Evolutionary conservation across 2,329 filamentous ascomycete species (phyloP).

Genomic region (Colletotrichum liaoningense): DNA sequence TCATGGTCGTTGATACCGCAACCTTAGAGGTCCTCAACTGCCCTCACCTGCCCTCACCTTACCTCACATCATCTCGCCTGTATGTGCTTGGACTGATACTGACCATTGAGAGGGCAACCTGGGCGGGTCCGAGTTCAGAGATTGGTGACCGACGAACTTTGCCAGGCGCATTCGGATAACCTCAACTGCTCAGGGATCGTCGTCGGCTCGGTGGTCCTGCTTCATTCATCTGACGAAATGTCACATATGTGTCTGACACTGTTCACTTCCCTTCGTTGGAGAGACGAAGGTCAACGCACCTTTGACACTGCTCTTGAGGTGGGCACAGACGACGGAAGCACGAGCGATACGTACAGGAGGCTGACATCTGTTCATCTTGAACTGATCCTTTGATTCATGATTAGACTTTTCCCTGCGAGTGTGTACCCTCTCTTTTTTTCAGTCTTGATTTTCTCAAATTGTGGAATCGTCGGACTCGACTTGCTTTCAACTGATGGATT

Average conservation of each 20-base stretch:
- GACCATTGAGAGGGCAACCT: background rate
- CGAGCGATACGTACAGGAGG: background rate
- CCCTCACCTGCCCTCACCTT: too few relatives aligned
- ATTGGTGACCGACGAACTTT: background rate
- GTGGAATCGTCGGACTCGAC: background rate
- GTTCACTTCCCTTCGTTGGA: background rate
- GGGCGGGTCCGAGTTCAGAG: background rate
- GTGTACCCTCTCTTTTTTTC: background rate
- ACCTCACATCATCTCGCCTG: too few relatives aligned
- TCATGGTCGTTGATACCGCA: background rate
- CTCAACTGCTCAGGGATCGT: background rate
- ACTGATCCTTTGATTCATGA: too few relatives aligned
- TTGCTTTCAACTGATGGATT: background rate
- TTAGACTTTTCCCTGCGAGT: too few relatives aligned
- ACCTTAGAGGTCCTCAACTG: background rate
- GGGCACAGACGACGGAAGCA: background rate
- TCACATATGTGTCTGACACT: background rate
- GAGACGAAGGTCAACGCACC: constrained; percentile 2
- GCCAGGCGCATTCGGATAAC: constrained; percentile 15
- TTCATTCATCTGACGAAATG: constrained; percentile 1
- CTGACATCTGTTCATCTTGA: background rate
- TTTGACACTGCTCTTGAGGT: background rate
- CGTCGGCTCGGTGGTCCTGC: background rate
- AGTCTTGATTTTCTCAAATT: background rate
- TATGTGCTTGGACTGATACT: background rate